Evolutionary conservation across 345 rosid species (phyloP).

Genomic region (Theobroma cacao): DNA sequence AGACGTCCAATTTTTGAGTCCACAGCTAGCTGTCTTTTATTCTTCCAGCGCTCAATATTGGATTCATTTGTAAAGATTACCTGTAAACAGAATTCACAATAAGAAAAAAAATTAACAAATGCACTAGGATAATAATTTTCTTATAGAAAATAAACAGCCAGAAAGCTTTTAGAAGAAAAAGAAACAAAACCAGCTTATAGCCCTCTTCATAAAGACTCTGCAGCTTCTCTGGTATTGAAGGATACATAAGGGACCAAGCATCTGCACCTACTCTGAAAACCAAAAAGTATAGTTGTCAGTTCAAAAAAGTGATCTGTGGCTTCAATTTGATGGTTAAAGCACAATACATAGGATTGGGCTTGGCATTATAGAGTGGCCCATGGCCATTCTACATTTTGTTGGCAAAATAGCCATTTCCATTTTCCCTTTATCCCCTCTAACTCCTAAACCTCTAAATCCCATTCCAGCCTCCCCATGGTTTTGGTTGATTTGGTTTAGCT

Average conservation of each 20-base stretch:
- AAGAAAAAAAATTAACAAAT: not conserved
- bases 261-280: constrained; percentile 77
- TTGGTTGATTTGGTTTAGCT: not conserved
- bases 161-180: constrained; percentile 4
- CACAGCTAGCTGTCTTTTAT: constrained; percentile 87
- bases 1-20: constrained; percentile 93
- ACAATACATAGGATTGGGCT: not conserved
- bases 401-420: not conserved
- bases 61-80: constrained; percentile 96
- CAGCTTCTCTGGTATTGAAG: constrained; percentile 85
- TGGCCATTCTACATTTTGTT: not conserved
- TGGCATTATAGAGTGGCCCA: not conserved
- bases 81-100: constrained; percentile 18
- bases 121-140: not conserved
- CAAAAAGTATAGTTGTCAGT: not conserved
- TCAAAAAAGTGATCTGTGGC: not conserved
- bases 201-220: constrained; percentile 70
- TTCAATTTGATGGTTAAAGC: not conserved
- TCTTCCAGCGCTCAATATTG: constrained; percentile 97
- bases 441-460: not conserved
- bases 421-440: not conserved
- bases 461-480: not conserved
- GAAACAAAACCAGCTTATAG: constrained; percentile 72
- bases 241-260: constrained; percentile 92
- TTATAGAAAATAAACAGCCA: not conserved